Evolutionary conservation across 2,329 filamentous ascomycete genomes (phyloP).

Genomic region (Pestalotiopsis sp.): DNA sequence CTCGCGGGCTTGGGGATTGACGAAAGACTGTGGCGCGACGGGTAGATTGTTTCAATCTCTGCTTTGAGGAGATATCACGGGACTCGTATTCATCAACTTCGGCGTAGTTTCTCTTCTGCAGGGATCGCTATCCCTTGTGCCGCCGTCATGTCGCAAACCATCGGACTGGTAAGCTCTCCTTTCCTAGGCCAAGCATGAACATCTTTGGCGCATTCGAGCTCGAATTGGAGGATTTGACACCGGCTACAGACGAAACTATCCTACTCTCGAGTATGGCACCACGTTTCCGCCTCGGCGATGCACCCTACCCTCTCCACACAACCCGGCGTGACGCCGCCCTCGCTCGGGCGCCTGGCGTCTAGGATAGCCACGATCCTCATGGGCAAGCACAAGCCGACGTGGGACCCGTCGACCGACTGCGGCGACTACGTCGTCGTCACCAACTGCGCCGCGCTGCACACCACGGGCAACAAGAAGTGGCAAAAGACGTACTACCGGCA

Average conservation of each 20-base stretch:
- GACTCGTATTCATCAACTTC: not conserved
- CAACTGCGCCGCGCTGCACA: constrained; percentile 81
- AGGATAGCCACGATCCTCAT: constrained; percentile 86
- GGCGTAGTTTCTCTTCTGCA: not conserved
- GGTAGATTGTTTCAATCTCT: not conserved
- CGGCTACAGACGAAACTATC: constrained; percentile 81
- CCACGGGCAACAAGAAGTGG: constrained; percentile 87
- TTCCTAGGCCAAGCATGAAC: not conserved
- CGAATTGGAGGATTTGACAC: not conserved
- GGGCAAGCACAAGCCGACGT: constrained; percentile 99
- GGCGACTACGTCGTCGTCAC: constrained; percentile 98
- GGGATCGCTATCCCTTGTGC: constrained; percentile 24
- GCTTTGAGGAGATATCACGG: not conserved
- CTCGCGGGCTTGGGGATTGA: not conserved
- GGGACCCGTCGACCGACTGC: constrained; percentile 95
- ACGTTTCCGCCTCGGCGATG: constrained; percentile 69
- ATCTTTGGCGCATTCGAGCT: not conserved
- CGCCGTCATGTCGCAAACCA: constrained; percentile 71
- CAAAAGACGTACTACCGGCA: constrained; percentile 97
- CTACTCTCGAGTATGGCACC: constrained; percentile 96
- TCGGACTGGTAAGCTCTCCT: constrained; percentile 64
- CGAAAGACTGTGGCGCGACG: not conserved
- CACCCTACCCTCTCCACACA: constrained; percentile 61
- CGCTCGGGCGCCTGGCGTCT: constrained; percentile 87
- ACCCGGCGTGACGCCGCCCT: constrained; percentile 63